Evolutionary conservation across 768 basidiomycete genomes (phyloP), one percentile per base, ranked within the genome.

Genomic region (button mushroom (Agaricus bisporus)): DNA sequence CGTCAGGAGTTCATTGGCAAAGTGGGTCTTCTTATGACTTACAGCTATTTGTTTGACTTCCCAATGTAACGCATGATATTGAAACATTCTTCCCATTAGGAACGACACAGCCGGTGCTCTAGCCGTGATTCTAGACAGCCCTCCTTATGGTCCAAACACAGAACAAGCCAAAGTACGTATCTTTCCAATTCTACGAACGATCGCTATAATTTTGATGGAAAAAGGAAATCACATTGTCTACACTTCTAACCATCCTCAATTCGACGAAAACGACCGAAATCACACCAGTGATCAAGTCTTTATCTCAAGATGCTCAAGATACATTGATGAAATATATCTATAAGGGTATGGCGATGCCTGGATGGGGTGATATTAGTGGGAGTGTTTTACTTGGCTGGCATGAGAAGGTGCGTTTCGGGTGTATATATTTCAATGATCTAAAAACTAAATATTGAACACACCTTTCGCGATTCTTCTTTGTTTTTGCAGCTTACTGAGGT

Each of bases 271-370:
- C 92, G 5, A 79, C 90, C 2, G 95, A 98, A 58, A 91, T 98
- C 58, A 76, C 86, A 2, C 71, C 71, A 22, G 82, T 88, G 47
- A 77, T 97, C 66, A 88, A 85, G 62, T 67, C 76, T 0, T 77
- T 98, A 28, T 78, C 85, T 2, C 78, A 78, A 60, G 86, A 90
- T 48, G 72, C 79, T 41, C 91, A 94, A 63, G 95, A 97, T 64
- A 89, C 86, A 29, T 77, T 98, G 50, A 98, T 97, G 95, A 95
- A 95, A 66, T 98, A 95, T 64, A 74, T 98, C 14, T 98, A 98
- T 81, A 98, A 98, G 73, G 95, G 91, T 14, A 98, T 97, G 95
- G 78, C 72, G 2, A 75, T 80, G 74, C 78, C 79, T 20, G 79
- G 78, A 15, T 78, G 76, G 75, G 78, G 76, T n/a, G 80, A 81